Conservation (phyloP, 192 early-diverging fungal genomes). For the Podila horticola region DNA sequence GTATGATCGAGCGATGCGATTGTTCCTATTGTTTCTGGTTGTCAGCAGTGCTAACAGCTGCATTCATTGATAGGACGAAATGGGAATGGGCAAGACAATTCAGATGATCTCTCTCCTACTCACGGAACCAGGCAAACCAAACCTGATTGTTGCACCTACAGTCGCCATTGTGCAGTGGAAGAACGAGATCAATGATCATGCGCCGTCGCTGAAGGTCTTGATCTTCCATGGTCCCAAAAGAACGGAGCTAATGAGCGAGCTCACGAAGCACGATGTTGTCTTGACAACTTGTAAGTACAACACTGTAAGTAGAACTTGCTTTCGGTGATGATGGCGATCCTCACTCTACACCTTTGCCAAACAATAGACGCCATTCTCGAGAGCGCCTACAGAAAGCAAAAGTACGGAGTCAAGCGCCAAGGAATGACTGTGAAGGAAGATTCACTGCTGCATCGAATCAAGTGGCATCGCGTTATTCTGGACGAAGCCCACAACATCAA, state of each 20-base stretch:
- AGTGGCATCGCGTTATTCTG: slow-evolving; percentile 87
- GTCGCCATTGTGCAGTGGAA: slow-evolving; percentile 93
- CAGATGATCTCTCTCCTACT: slow-evolving; percentile 88
- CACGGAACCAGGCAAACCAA: slow-evolving; percentile 72
- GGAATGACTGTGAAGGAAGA: slow-evolving; percentile 68
- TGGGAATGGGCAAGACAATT: slow-evolving; percentile 97
- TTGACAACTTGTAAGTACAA: slow-evolving; percentile 70
- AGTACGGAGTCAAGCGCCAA: slow-evolving; percentile 72
- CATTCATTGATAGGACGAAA: slow-evolving; percentile 72
- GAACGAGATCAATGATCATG: slow-evolving; percentile 77
- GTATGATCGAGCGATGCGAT: slow-evolving; percentile 8
- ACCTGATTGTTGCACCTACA: slow-evolving; percentile 87
- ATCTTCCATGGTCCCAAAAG: slow-evolving; percentile 84
- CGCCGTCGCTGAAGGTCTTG: slow-evolving; percentile 68
- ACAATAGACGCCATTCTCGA: slow-evolving; percentile 81
- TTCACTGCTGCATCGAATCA: slow-evolving; percentile 76
- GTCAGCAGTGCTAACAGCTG: background rate
- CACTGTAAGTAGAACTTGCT: background rate
- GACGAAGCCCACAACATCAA: slow-evolving; percentile 94
- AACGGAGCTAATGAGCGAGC: slow-evolving; percentile 57
- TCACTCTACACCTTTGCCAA: slow-evolving; percentile 2
- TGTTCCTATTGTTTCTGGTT: background rate
- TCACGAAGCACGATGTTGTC: slow-evolving; percentile 80
- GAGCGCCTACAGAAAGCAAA: slow-evolving; percentile 73
- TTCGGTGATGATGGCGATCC: too few species aligned